Base-by-base conservation (phyloP, 352 stramenopile species). In the Thraustochytrium sp. region DNA sequence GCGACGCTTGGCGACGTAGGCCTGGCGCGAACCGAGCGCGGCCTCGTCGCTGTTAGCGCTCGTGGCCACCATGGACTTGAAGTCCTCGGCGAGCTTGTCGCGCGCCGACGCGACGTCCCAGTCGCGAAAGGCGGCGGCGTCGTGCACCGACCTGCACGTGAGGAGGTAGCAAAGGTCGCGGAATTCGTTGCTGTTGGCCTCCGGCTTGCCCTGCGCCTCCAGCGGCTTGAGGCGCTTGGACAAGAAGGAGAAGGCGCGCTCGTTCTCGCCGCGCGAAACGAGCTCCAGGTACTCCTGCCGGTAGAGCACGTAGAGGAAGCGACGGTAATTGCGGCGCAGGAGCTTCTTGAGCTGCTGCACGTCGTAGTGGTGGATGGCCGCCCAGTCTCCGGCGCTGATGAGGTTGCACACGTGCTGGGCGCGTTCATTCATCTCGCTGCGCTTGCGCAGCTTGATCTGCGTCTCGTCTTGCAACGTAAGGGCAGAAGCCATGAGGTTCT, bases 271-370 rank as follows among this genome's bases (percentile, higher is more conserved):
- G 11, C 92, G 89, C 77, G 94, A 90, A 75, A 94, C 94, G 34
- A 95, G 90, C 76, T 94, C 91, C 0, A 95, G 86, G 76, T 94
- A 94, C 84, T 95, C 91, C 78, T 95, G 91, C 80, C 94, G 94
- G 86, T 90, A 94, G 2, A 95, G 89, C 18, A 90, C 91, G 84
- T 95, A 95, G 31, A 94, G 88, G 75, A 95, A 95, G 46, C 83
- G 83, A 16, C 84, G 76, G 34, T 83, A 56, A 80, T 92, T 93
- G 13, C 93, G 85, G 82, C 94, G 88, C n/a, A 80, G 31, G 21
- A 80, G 31, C 11, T 18, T 11, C 76, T 95, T 95, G 83, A 89
- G 86, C 37, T 92, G 85, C 23, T 94, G 86, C n/a, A n/a, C n/a
- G n/a, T n/a, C n/a, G n/a, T n/a, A n/a, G 78, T 95, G 94, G 55